Percentiles rank a stretch among this genome's conserved stretches.
Evolutionary conservation across 371 early-diverging fungal species (phyloP).

Genomic region (Apophysomyces elegans): DNA sequence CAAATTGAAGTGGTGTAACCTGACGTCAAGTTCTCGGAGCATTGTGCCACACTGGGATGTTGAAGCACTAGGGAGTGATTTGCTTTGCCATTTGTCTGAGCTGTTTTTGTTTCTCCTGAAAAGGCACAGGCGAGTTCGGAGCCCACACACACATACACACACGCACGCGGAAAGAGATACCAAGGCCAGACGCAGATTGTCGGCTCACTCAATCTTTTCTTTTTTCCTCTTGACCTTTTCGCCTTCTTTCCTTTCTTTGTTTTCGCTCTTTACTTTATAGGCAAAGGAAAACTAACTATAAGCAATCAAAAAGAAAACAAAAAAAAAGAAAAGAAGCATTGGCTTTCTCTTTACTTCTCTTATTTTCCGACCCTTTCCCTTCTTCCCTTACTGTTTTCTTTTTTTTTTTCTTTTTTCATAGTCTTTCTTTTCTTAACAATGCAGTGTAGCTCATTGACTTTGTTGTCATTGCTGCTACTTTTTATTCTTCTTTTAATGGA

Average conservation of each 20-base stretch:
- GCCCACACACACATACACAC: too few species aligned
- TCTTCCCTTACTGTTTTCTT: not conserved
- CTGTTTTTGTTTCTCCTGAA: not conserved
- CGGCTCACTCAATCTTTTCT: not conserved
- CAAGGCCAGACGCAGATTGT: not conserved
- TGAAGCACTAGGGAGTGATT: not conserved
- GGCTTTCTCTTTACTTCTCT: too few species aligned
- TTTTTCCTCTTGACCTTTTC: not conserved
- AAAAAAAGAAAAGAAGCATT: too few species aligned
- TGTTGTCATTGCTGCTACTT: not conserved
- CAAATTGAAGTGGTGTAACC: not conserved
- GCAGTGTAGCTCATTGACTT: not conserved
- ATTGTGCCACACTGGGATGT: not conserved
- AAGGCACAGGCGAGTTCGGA: not conserved
- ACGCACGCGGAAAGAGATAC: too few species aligned
- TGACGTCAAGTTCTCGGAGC: slow-evolving; percentile 3
- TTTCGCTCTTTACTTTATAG: slow-evolving; percentile 6
- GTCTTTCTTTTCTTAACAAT: not conserved
- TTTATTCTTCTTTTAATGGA: not conserved
- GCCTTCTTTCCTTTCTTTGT: slow-evolving; percentile 3
- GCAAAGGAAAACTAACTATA: not conserved
- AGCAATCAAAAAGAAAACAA: not conserved
- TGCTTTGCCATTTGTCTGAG: not conserved
- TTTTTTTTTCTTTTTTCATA: not conserved
- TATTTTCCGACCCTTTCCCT: too few species aligned